These are phyloP conservation scores for Peronospora farinosa DNA, from an alignment of 352 stramenopile genomes.

Conservation along the genomic window DNA sequence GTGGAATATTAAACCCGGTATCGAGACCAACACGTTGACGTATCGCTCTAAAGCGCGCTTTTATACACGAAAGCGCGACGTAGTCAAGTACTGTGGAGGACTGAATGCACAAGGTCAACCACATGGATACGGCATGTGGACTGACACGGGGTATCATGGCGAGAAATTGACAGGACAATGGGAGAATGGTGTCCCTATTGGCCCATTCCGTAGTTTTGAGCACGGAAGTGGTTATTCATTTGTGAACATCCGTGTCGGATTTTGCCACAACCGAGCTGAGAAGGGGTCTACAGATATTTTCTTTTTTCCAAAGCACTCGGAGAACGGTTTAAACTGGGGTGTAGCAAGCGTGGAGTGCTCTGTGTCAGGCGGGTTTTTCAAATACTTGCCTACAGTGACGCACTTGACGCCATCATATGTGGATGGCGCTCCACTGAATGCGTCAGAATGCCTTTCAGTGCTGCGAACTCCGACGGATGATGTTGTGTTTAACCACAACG, in stretches of 20 bases:
- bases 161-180: constrained; percentile 67
- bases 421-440: constrained; percentile 29
- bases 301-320: constrained; percentile 47
- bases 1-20: constrained; percentile 42
- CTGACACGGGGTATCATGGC: constrained; percentile 63
- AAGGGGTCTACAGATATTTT: constrained; percentile 30
- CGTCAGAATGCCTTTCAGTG: constrained; percentile 32
- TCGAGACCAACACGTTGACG: constrained; percentile 43
- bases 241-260: constrained; percentile 63
- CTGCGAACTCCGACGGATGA: constrained; percentile 44
- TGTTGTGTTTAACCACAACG: constrained; percentile 44
- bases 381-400: constrained; percentile 47
- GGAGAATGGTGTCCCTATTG: constrained; percentile 61
- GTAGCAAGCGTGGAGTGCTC: constrained; percentile 77
- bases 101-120: constrained; percentile 48
- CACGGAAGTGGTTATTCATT: constrained; percentile 72
- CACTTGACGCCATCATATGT: constrained; percentile 46
- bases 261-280: constrained; percentile 49
- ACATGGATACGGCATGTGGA: constrained; percentile 67
- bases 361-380: constrained; percentile 68
- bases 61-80: constrained; percentile 37
- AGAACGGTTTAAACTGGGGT: constrained; percentile 51
- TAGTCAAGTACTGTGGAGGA: constrained; percentile 61
- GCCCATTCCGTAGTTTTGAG: constrained; percentile 69
- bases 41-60: constrained; percentile 45